Evolutionary conservation across 2,329 filamentous ascomycete species (phyloP).

Genomic region (Trichoderma afroharzianum): DNA sequence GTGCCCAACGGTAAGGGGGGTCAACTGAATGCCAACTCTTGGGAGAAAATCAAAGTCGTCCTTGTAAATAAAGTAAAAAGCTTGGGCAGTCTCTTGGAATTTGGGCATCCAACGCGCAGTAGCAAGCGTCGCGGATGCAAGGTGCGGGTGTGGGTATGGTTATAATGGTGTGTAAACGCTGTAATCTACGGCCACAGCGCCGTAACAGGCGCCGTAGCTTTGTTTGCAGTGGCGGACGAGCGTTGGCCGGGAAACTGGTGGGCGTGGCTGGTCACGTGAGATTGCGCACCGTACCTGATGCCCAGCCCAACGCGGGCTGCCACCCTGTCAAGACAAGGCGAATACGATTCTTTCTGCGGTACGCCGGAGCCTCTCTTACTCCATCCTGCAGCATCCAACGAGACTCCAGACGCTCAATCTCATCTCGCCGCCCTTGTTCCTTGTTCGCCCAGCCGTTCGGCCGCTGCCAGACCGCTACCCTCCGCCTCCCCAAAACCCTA

Average conservation of each 20-base stretch:
- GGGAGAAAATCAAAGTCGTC: neutral
- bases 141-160: neutral
- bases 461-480: slow-evolving; percentile 21
- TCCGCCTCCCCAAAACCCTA: slow-evolving; percentile 18
- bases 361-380: slow-evolving; percentile 22
- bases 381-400: slow-evolving; percentile 31
- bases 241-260: slow-evolving; percentile 23
- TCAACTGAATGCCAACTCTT: neutral
- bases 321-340: slow-evolving; percentile 22
- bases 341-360: slow-evolving; percentile 32
- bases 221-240: neutral
- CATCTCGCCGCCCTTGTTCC: slow-evolving; percentile 22
- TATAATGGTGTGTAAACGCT: neutral
- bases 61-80: neutral
- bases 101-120: neutral
- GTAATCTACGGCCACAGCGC: neutral
- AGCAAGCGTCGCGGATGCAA: neutral
- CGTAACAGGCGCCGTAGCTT: neutral
- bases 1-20: slow-evolving; percentile 23
- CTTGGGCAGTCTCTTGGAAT: neutral
- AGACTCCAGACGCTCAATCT: slow-evolving; percentile 27
- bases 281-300: slow-evolving; percentile 1
- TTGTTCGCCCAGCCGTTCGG: neutral
- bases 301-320: slow-evolving; percentile 7
- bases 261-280: slow-evolving; percentile 12